A percentile compares a stretch with the other conserved stretches of the same genome.
These are phyloP conservation scores for Yamadazyma philogaea DNA, from an alignment of 805 yeast species.

Conservation along the genomic window DNA sequence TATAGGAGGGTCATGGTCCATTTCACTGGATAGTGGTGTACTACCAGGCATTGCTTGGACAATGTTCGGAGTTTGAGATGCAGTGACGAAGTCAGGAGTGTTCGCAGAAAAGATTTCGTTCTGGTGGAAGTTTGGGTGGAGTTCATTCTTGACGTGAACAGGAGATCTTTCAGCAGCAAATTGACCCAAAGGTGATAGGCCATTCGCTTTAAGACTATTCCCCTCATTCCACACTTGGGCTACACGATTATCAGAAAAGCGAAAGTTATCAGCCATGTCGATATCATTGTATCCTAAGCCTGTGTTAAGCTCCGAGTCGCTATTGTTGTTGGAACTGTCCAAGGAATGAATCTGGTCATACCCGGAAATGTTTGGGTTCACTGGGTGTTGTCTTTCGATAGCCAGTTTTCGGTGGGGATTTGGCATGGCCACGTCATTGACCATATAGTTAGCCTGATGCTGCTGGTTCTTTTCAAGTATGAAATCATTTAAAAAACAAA, in stretches of 20 bases:
- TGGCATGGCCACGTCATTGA: slow-evolving; percentile 6
- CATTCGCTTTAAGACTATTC: slow-evolving; percentile 13
- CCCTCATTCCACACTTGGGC: slow-evolving; percentile 12
- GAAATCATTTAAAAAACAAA: slow-evolving; percentile 53
- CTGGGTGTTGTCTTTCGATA: neutral
- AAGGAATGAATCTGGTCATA: neutral
- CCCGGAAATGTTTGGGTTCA: neutral
- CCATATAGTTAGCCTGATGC: slow-evolving; percentile 14
- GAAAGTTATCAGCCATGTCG: slow-evolving; percentile 11
- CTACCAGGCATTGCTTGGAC: slow-evolving; percentile 9
- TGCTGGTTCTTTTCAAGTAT: slow-evolving; percentile 41
- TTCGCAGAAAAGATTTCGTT: slow-evolving; percentile 21
- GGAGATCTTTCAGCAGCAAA: slow-evolving; percentile 13
- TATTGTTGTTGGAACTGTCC: slow-evolving; percentile 7
- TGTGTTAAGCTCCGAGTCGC: slow-evolving; percentile 7
- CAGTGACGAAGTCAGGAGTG: slow-evolving; percentile 22
- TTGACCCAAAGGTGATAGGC: slow-evolving; percentile 19
- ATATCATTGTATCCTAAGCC: neutral
- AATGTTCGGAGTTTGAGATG: slow-evolving; percentile 17
- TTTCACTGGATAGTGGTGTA: slow-evolving; percentile 1
- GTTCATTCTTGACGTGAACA: slow-evolving; percentile 1
- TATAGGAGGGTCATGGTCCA: slow-evolving; percentile 9
- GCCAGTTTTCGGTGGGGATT: neutral
- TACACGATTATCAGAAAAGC: slow-evolving; percentile 1
- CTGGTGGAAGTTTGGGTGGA: slow-evolving; percentile 15